Conservation (phyloP, 1,284 basidiomycete species). For the Pseudozyma flocculosa region DNA sequence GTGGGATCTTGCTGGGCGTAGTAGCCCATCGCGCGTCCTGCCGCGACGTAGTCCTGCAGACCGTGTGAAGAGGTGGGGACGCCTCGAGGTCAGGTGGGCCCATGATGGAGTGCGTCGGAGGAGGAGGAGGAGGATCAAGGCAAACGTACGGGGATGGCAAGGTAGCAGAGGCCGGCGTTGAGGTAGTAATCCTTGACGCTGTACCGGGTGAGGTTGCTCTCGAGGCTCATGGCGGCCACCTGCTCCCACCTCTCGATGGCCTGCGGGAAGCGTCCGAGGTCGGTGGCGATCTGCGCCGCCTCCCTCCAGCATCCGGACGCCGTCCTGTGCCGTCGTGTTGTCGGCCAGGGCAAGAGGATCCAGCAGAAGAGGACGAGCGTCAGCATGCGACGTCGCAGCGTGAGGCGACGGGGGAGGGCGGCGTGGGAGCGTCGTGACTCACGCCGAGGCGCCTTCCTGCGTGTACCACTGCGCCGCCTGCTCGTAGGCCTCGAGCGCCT, state of each 20-base stretch:
- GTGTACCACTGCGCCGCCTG: constrained; percentile 96
- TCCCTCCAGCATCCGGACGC: constrained; percentile 95
- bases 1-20: constrained; percentile 54
- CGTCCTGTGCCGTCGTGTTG: constrained; percentile 63
- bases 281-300: constrained; percentile 89
- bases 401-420: too few species aligned
- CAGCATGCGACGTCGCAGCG: neutral
- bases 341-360: too few species aligned
- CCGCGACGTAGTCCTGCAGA: constrained; percentile 48
- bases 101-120: too few species aligned
- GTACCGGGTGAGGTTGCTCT: constrained; percentile 88
- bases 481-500: constrained; percentile 86
- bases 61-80: neutral
- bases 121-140: neutral
- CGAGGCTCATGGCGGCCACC: constrained; percentile 82
- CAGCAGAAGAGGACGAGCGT: neutral
- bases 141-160: constrained; percentile 78
- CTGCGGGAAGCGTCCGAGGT: constrained; percentile 78
- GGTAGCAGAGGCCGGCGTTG: constrained; percentile 79
- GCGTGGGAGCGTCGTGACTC: too few species aligned
- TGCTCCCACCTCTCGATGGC: constrained; percentile 87
- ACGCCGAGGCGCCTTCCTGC: constrained; percentile 95
- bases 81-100: too few species aligned
- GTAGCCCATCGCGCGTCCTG: constrained; percentile 54
- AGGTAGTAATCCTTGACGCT: constrained; percentile 98